Evolutionary conservation across 2,329 filamentous ascomycete genomes (phyloP).

Genomic region (Stemphylium vesicarium): DNA sequence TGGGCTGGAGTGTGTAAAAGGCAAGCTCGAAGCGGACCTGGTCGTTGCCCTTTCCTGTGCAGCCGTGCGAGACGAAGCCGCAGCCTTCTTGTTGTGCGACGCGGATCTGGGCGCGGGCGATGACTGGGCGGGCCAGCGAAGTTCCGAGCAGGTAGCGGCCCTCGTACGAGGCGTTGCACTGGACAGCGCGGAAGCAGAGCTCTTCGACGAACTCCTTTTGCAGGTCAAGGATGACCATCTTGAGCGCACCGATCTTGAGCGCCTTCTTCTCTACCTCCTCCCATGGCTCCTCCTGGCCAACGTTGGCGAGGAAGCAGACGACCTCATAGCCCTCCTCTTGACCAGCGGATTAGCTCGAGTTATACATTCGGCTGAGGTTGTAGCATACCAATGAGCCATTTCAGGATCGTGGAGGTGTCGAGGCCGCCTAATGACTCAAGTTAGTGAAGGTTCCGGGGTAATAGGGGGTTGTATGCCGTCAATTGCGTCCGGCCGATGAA

Average conservation of each 20-base stretch:
- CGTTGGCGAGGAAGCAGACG: constrained; percentile 63
- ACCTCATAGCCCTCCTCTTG: constrained; percentile 65
- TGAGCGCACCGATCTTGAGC: constrained; percentile 69
- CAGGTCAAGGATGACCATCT: constrained; percentile 69
- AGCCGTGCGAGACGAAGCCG: constrained; percentile 56
- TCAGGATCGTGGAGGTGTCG: constrained; percentile 61
- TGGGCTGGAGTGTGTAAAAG: constrained; percentile 67
- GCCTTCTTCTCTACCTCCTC: constrained; percentile 72
- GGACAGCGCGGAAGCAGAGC: constrained; percentile 79
- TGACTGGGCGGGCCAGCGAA: constrained; percentile 71
- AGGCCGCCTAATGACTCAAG: constrained; percentile 56
- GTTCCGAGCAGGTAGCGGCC: constrained; percentile 62
- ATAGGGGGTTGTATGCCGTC: background rate
- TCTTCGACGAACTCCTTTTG: constrained; percentile 79
- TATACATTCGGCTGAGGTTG: background rate
- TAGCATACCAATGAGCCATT: constrained; percentile 46
- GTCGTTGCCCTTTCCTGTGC: constrained; percentile 62
- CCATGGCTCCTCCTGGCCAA: constrained; percentile 66
- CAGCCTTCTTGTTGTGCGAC: constrained; percentile 69
- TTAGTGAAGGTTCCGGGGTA: constrained; percentile 24
- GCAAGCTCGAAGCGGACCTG: constrained; percentile 71
- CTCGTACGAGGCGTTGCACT: constrained; percentile 68
- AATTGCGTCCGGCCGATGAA: background rate
- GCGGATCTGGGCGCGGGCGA: constrained; percentile 69
- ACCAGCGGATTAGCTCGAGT: constrained; percentile 11